Conservation (phyloP, 1,284 basidiomycete species). For the Trichosporon inkin region DNA sequence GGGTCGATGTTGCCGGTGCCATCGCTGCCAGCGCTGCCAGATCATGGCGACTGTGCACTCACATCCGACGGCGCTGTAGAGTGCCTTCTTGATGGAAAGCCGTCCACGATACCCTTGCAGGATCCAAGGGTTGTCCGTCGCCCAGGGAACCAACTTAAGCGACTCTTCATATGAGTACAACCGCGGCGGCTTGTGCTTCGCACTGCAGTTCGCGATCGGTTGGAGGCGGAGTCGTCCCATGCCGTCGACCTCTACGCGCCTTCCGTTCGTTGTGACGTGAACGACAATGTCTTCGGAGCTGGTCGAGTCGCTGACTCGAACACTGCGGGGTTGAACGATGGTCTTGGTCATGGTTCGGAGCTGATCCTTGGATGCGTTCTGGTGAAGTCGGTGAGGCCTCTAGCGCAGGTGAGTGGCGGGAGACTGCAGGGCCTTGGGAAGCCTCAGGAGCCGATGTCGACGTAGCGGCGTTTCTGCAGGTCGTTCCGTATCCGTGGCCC, state of each 20-base stretch:
- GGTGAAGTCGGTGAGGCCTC: too few relatives aligned
- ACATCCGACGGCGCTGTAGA: conserved; percentile 69
- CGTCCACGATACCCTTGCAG: conserved; percentile 68
- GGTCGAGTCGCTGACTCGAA: not conserved
- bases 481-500: too few relatives aligned
- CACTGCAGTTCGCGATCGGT: not conserved
- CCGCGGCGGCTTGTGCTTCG: conserved; percentile 7
- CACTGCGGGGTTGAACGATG: not conserved
- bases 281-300: conserved; percentile 1
- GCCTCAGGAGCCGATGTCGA: too few relatives aligned
- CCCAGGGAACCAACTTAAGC: conserved; percentile 40
- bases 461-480: too few relatives aligned
- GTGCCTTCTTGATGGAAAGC: conserved; percentile 63
- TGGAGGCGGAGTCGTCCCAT: not conserved
- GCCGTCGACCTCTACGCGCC: not conserved
- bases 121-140: conserved; percentile 69
- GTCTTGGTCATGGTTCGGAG: not conserved
- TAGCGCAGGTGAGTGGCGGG: too few relatives aligned
- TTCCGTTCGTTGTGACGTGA: not conserved
- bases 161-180: conserved; percentile 39
- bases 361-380: too few relatives aligned
- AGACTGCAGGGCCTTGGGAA: too few relatives aligned
- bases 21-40: too few relatives aligned
- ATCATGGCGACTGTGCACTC: conserved; percentile 43
- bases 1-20: too few relatives aligned